Evolutionary conservation across 176 grass and related monocot species (phyloP), one percentile per base, ranked within the genome.

Genomic region (Ampelocalamus luodianensis): DNA sequence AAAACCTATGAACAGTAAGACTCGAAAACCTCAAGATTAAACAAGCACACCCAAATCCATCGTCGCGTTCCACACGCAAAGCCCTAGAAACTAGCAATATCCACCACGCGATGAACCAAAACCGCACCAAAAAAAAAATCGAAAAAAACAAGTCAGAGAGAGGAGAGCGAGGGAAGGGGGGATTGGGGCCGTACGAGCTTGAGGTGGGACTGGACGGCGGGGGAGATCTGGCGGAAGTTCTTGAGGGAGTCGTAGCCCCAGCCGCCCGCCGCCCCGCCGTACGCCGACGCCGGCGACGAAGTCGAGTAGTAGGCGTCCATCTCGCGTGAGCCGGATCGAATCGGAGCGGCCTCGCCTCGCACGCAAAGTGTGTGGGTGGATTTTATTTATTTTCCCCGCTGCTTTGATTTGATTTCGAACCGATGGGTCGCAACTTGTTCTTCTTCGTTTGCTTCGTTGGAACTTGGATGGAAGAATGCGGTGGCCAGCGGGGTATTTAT

Each of bases 141-240:
- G 2, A 4, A 0, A 2, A 17, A 17, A 26, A 55, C 72, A 11
- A 0, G 17, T 10, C 15, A 3, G 10, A 4, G 9, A 43, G 62
- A 29, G 4, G 10, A 4, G 0, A 0, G 7, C 20, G 38, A 2
- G 42, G 15, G 58, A 64, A 81, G 16, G 14, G 42, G n/a, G 11
- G 15, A 11, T 10, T 5, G 56, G 46, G 27, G 14, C 8, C 71
- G 59, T 88, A 97, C 95, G 85, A 95, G 71, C 90, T 93, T 97
- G 71, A 97, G 90, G 83, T 97, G 95, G 65, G 72, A 88, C 74
- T 95, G 93, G 36, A 95, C 95, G 83, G 39, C 66, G 54, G 95
- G 91, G 18, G 85, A 91, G 74, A 97, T 97, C 79, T 90, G 75
- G 65, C 91, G 62, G 74, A 97, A 8, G 82, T 95, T 93, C 85